Evolutionary conservation across 2,329 filamentous ascomycete species (phyloP).

Genomic region (Arachnopeziza araneosa): DNA sequence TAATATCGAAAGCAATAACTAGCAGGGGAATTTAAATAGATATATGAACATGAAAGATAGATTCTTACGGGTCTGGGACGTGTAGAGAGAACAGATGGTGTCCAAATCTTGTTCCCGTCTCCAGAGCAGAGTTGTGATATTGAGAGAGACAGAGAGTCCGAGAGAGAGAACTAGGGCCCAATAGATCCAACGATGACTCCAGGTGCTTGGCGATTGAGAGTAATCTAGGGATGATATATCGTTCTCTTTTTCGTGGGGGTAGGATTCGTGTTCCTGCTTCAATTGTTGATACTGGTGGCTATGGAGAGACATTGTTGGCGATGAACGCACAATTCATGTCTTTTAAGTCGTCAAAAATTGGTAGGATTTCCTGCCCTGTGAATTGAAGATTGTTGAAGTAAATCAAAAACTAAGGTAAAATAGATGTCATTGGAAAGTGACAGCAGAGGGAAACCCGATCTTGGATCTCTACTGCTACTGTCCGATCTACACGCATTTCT

Average conservation of each 20-base stretch:
- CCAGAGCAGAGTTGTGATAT: not conserved
- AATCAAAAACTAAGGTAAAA: not conserved
- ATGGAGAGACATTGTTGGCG: not conserved
- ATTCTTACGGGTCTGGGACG: not conserved
- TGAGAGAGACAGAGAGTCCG: not conserved
- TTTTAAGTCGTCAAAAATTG: not conserved
- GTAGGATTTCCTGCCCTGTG: not conserved
- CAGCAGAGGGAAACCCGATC: not conserved
- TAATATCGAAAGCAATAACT: not conserved
- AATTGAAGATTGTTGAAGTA: not conserved
- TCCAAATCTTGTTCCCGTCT: not conserved
- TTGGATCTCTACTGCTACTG: not conserved
- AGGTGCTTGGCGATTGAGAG: not conserved
- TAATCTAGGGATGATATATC: not conserved
- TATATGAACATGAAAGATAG: not conserved
- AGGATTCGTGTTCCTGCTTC: not conserved
- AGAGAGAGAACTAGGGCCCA: not conserved
- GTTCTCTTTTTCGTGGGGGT: not conserved
- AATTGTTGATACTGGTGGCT: not conserved
- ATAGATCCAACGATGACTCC: not conserved
- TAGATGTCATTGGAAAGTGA: not conserved
- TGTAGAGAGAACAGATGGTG: not conserved
- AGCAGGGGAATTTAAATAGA: not conserved
- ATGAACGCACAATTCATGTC: not conserved
- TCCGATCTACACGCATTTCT: not conserved